Base-by-base conservation (phyloP, 192 early-diverging fungal genomes). In the Phycomyces nitens region DNA sequence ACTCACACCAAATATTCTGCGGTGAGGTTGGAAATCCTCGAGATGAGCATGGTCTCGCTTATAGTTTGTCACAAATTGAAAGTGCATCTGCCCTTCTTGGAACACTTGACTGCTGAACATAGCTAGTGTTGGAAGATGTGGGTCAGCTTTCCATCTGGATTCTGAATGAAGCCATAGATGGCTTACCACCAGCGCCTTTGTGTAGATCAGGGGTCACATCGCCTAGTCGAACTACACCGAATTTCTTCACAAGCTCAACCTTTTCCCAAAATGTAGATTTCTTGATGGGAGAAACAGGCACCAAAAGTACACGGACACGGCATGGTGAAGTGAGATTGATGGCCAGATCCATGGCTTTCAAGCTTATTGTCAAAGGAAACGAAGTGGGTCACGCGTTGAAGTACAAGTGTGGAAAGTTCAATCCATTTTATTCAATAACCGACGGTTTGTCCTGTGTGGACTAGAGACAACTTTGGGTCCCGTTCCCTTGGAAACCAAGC, bases 1-100 rank as follows among this genome's bases (percentile, higher is more conserved):
- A 29, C 77, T 55, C 76, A 88, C 88, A 68, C 87, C 90, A 77
- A 92, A 84, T 59, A 92, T 70, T 42, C 89, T 87, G 34, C 85
- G 72, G 65, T 87, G 81, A 62, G 84, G 76, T 60, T 92, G 88
- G 62, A 92, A 83, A 58, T 93, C 90, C 62, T 89, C 88, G 55
- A 91, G 77, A 47, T 82, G 81, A 24, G 76, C 71, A 56, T 88
- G 86, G 50, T 92, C 89, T 41, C 69, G 57, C 42, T 82, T 81
- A 66, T 88, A 88, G 4, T 77, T 75, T 16, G 88, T 91, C 15
- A 83, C 77, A 66, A 90, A 87, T 47, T 92, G 83, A 55, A 91
- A 88, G 53, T 86, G 79, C 16, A 92, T 66, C 59, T 83, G 80
- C 18, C 89, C 90, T 44, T 90, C 86, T 60, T 82, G 80, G 8